phyloP scores from a whole-genome alignment of 1,139 yeast genomes.

The Nakaseomyces bracarensis region DNA sequence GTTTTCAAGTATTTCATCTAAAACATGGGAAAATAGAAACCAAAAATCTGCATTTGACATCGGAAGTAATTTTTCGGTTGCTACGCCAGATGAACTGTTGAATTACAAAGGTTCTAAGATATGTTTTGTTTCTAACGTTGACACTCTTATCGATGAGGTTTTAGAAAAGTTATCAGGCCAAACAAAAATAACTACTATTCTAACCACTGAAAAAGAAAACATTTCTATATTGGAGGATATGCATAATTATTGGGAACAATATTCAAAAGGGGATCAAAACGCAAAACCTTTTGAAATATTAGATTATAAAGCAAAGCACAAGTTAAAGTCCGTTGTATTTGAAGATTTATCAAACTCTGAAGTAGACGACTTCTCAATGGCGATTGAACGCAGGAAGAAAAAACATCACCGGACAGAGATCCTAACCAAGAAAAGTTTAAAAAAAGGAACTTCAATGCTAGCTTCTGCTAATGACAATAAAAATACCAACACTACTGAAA shows the following conservation, averaged over 20 bases:
- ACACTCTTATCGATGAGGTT: conserved; percentile 29
- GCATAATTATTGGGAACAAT: conserved; percentile 49
- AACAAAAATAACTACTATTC: conserved; percentile 58
- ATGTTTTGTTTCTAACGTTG: conserved; percentile 71
- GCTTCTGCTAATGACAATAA: background rate
- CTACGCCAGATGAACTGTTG: conserved; percentile 50
- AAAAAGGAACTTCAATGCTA: background rate
- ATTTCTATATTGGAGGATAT: conserved; percentile 30
- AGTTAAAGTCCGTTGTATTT: background rate
- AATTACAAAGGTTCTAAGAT: conserved; percentile 66
- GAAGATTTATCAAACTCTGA: conserved; percentile 30
- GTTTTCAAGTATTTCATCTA: conserved; percentile 77
- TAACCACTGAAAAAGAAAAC: conserved; percentile 38
- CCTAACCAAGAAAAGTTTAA: background rate
- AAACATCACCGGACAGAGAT: conserved; percentile 1
- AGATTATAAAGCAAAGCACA: conserved; percentile 14
- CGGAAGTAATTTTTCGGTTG: conserved; percentile 51
- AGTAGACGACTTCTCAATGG: conserved; percentile 40
- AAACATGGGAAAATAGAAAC: conserved; percentile 68
- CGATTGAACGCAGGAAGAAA: conserved; percentile 35
- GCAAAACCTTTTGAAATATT: conserved; percentile 28
- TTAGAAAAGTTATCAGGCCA: conserved; percentile 51
- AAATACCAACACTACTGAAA: background rate
- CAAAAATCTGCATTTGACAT: conserved; percentile 56
- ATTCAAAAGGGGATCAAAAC: conserved; percentile 35